phyloP scores from a whole-genome alignment of 1,139 yeast genomes.

The Oligophagozyma castellii region DNA sequence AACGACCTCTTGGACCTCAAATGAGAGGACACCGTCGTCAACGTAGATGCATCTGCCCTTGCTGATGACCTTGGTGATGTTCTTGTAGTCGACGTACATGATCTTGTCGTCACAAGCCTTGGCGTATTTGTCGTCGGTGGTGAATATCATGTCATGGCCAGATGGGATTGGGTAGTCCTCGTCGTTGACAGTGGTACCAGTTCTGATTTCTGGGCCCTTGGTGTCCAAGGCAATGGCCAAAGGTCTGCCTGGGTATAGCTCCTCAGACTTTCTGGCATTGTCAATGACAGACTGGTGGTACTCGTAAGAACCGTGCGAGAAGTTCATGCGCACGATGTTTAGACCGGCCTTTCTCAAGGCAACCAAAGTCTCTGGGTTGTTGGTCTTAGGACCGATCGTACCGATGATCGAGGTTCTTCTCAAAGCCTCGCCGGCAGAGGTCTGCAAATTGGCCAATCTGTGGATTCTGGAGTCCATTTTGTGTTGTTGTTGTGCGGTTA shows the following conservation, averaged over 20 bases:
- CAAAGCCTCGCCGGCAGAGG: slow-evolving; percentile 63
- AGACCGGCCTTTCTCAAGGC: slow-evolving; percentile 92
- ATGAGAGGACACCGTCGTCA: slow-evolving; percentile 96
- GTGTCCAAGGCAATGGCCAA: slow-evolving; percentile 97
- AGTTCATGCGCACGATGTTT: slow-evolving; percentile 97
- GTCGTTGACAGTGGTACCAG: slow-evolving; percentile 79
- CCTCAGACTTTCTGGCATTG: slow-evolving; percentile 90
- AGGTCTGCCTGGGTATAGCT: slow-evolving; percentile 86
- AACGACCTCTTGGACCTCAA: slow-evolving; percentile 73
- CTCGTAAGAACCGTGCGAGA: slow-evolving; percentile 94
- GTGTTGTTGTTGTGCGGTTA: slow-evolving; percentile 2
- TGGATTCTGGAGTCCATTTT: slow-evolving; percentile 31
- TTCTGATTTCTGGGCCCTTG: slow-evolving; percentile 99
- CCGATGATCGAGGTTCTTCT: slow-evolving; percentile 97
- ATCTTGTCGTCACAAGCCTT: slow-evolving; percentile 57
- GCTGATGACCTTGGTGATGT: slow-evolving; percentile 86
- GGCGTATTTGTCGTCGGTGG: slow-evolving; percentile 77
- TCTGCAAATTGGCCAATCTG: slow-evolving; percentile 81
- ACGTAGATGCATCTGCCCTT: slow-evolving; percentile 82
- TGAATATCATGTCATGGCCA: slow-evolving; percentile 81
- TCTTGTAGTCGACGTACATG: slow-evolving; percentile 89
- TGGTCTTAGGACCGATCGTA: slow-evolving; percentile 96
- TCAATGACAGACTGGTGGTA: slow-evolving; percentile 95
- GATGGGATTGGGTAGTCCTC: slow-evolving; percentile 72
- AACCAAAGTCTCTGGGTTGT: slow-evolving; percentile 71